Conservation (phyloP, 2,329 filamentous ascomycete genomes). For the Neocucurbitaria cava region DNA sequence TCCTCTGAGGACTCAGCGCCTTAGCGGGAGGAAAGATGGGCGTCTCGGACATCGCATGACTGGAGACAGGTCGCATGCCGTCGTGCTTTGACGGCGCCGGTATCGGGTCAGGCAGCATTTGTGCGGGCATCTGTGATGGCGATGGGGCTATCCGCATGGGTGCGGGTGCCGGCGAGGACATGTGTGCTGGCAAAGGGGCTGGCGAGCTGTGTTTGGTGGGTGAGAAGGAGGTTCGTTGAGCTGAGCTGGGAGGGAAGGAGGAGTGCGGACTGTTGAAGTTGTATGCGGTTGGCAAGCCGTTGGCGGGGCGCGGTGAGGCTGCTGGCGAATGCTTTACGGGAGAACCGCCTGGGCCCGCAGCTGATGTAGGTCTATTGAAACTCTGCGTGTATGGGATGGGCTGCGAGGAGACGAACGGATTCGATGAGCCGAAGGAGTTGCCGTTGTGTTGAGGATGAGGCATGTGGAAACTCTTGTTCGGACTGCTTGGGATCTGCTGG, state of each 20-base stretch:
- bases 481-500: slow-evolving; percentile 31
- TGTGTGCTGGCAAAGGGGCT: slow-evolving; percentile 42
- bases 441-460: slow-evolving; percentile 37
- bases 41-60: slow-evolving; percentile 42
- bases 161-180: slow-evolving; percentile 40
- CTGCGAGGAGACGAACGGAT: slow-evolving; percentile 29
- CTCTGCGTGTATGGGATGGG: slow-evolving; percentile 29
- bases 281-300: slow-evolving; percentile 39
- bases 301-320: slow-evolving; percentile 43
- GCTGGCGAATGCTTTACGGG: slow-evolving; percentile 46
- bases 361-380: slow-evolving; percentile 42
- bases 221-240: slow-evolving; percentile 44
- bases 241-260: slow-evolving; percentile 52
- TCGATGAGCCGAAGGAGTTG: slow-evolving; percentile 28
- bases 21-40: slow-evolving; percentile 65
- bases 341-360: slow-evolving; percentile 36
- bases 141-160: slow-evolving; percentile 37
- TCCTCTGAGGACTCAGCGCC: slow-evolving; percentile 64
- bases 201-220: slow-evolving; percentile 50
- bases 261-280: slow-evolving; percentile 54
- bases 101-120: slow-evolving; percentile 44
- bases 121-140: slow-evolving; percentile 40
- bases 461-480: slow-evolving; percentile 34
- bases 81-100: slow-evolving; percentile 58
- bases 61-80: slow-evolving; percentile 40